Evolutionary conservation across 1,284 basidiomycete genomes (phyloP).

Genomic region (Papiliotrema terrestris): DNA sequence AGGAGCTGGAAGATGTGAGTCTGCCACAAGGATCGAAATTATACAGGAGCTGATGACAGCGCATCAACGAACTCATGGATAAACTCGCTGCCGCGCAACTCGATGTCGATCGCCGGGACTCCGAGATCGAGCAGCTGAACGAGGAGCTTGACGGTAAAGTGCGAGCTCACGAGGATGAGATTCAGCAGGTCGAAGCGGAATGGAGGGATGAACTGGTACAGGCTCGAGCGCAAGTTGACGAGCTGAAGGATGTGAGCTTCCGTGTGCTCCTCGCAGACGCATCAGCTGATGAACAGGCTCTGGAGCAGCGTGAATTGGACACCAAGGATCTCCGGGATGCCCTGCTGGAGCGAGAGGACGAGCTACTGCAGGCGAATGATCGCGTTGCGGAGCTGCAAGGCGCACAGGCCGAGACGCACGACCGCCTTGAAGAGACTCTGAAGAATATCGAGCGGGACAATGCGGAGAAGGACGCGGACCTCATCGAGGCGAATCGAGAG

Average conservation of each 20-base stretch:
- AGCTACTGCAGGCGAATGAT: slow-evolving; percentile 29
- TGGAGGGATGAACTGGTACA: slow-evolving; percentile 47
- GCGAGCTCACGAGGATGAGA: slow-evolving; percentile 42
- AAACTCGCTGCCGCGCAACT: slow-evolving; percentile 43
- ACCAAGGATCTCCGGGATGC: slow-evolving; percentile 35
- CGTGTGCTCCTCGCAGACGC: neutral
- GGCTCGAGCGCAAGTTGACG: slow-evolving; percentile 41
- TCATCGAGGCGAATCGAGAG: slow-evolving; percentile 60
- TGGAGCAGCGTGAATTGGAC: slow-evolving; percentile 38
- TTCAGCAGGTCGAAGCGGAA: slow-evolving; percentile 42
- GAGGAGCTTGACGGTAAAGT: slow-evolving; percentile 45
- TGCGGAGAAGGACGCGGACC: slow-evolving; percentile 44
- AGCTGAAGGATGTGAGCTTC: slow-evolving; percentile 41
- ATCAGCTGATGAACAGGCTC: slow-evolving; percentile 13
- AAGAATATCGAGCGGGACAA: slow-evolving; percentile 44
- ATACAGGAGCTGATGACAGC: slow-evolving; percentile 4
- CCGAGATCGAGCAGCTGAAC: slow-evolving; percentile 48
- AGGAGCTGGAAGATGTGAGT: slow-evolving; percentile 44
- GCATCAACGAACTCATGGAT: slow-evolving; percentile 45
- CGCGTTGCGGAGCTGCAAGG: slow-evolving; percentile 41
- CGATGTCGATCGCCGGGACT: slow-evolving; percentile 46
- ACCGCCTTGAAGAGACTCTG: slow-evolving; percentile 44
- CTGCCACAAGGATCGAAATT: neutral
- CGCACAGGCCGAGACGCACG: slow-evolving; percentile 38
- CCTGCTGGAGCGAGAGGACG: slow-evolving; percentile 36